Conservation (phyloP, 148 eudicot genomes). For the Rhododendron simsii region DNA sequence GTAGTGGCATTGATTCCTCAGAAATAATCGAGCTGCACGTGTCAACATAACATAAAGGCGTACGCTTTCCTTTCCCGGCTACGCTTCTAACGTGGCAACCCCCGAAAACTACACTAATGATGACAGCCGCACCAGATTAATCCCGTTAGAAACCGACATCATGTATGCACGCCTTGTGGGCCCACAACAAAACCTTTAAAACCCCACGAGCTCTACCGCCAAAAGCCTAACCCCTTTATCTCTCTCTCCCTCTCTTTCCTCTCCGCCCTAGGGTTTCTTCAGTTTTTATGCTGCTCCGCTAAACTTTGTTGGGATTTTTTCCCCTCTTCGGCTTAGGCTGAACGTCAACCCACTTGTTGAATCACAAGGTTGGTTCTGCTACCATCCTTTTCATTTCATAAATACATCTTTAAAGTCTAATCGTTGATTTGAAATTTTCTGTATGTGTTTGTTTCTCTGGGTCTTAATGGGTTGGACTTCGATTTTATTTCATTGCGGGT, state of each 20-base stretch:
- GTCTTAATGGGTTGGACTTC: not conserved
- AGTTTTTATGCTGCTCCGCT: not conserved
- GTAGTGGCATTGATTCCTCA: no score
- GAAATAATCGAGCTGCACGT: not conserved
- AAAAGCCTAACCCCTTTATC: not conserved
- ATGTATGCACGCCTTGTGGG: not conserved
- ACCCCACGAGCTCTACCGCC: no score
- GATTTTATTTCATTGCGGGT: not conserved
- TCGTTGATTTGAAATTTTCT: not conserved
- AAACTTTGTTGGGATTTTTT: not conserved
- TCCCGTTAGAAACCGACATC: not conserved
- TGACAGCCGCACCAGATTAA: not conserved
- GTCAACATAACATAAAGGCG: no score
- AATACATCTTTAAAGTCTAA: not conserved
- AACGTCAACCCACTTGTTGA: not conserved
- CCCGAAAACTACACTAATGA: not conserved
- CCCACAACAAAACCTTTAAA: conserved; percentile 1
- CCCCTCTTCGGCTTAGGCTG: not conserved
- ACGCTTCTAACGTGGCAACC: not conserved
- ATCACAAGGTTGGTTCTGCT: not conserved
- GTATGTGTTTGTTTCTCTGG: not conserved
- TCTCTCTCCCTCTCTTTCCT: not conserved
- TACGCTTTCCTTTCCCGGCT: not conserved
- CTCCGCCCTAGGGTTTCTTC: not conserved
- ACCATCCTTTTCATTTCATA: not conserved